A percentile compares a stretch with the other conserved stretches of the same genome.
Conservation (phyloP, 1,139 yeast species). For the Debaryomycetaceae sp. region DNA sequence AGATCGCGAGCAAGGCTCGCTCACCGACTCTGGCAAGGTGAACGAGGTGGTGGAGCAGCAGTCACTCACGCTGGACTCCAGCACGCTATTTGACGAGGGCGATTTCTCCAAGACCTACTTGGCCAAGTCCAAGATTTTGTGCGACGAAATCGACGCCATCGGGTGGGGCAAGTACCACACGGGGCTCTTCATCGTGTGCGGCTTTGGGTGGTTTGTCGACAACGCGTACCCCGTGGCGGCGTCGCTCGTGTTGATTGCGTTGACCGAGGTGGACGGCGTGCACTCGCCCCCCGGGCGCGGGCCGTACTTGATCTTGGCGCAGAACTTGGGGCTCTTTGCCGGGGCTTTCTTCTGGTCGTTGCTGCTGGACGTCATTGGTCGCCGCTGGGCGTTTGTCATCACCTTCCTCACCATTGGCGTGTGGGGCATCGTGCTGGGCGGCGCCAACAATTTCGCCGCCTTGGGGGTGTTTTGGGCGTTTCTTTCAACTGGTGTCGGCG, state of each 20-base stretch:
- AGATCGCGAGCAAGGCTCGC: no score
- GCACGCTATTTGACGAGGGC: conserved; percentile 16
- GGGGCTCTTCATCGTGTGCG: conserved; percentile 17
- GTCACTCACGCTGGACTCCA: conserved; percentile 6
- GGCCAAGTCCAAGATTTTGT: conserved; percentile 29
- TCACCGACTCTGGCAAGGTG: no score
- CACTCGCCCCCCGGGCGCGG: conserved; percentile 23
- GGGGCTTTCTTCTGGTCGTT: conserved; percentile 43
- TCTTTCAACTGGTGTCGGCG: conserved; percentile 46
- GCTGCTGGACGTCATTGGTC: conserved; percentile 37
- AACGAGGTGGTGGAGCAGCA: no score
- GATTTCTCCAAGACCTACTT: conserved; percentile 25
- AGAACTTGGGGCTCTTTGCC: conserved; percentile 37
- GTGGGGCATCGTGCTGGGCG: conserved; percentile 35
- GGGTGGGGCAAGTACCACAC: conserved; percentile 41
- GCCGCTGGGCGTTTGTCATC: conserved; percentile 41
- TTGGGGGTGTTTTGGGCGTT: conserved; percentile 34
- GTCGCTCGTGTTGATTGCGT: conserved; percentile 29
- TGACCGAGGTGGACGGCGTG: conserved; percentile 35
- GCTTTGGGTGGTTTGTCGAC: conserved; percentile 38
- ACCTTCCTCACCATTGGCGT: conserved; percentile 40
- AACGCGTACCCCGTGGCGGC: conserved; percentile 43
- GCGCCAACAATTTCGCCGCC: conserved; percentile 39
- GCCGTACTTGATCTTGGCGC: conserved; percentile 38
- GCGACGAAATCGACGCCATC: conserved; percentile 34